phyloP scores from a whole-genome alignment of 768 basidiomycete species.

The Mycena galopus region DNA sequence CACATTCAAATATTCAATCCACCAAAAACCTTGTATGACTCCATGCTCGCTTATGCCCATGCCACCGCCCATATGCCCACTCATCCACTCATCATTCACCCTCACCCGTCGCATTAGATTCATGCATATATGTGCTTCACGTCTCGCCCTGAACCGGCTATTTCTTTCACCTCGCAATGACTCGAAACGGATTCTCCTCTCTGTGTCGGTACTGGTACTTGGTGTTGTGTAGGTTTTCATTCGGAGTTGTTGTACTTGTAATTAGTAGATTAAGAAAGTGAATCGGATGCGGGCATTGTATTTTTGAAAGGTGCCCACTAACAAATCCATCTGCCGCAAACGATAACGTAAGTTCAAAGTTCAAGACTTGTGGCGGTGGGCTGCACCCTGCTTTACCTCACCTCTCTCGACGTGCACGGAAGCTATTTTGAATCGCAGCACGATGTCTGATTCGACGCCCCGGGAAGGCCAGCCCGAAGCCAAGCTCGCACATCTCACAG shows the following conservation, averaged over 20 bases:
- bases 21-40: neutral
- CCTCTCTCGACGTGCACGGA: no score
- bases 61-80: neutral
- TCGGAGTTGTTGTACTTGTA: constrained; percentile 12
- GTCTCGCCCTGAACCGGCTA: neutral
- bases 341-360: no score
- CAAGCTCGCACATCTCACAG: no score
- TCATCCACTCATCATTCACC: neutral
- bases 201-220: neutral
- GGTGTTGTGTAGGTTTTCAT: neutral
- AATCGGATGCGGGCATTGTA: constrained; percentile 7
- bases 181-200: constrained; percentile 2
- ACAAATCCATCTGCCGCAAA: no score
- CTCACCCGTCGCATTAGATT: neutral
- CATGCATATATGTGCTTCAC: neutral
- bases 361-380: no score
- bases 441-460: no score
- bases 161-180: neutral
- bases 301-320: no score
- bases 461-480: no score
- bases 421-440: no score
- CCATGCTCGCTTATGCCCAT: constrained; percentile 7
- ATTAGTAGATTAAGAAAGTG: constrained; percentile 2
- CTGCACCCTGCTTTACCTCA: no score
- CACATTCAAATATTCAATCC: neutral